Evolutionary conservation across 2,329 filamentous ascomycete genomes (phyloP), one percentile per base, ranked within the genome.

Genomic region (Aspergillus floridensis): DNA sequence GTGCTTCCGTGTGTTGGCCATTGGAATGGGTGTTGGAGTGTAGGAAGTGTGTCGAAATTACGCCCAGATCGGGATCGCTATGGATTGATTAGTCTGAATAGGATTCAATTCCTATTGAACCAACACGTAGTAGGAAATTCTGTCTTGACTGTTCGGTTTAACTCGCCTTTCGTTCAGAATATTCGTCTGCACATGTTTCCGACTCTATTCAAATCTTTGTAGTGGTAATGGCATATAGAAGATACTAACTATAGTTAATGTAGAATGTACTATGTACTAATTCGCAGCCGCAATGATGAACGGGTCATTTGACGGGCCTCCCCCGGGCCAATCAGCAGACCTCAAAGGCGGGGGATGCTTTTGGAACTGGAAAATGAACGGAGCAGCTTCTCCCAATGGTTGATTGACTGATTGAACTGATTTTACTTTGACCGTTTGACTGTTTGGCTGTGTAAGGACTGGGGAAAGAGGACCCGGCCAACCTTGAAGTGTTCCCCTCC

Each of bases 1-100:
- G 53, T 56, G 46, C n/a, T 52, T 48, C 48, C 58, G 32, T 31
- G 38, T 31, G n/a, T 58, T 57, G 59, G 58, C 61, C 61, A 63
- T 63, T 56, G 55, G 26, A 35, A 60, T 46, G 21, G 50, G 21
- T 31, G 29, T 44, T 35, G 24, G 53, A n/a, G 31, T 22, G 29
- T 31, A 31, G 16, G 22, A 26, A 49, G n/a, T 51, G 41, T 31
- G 14, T 12, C 16, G 16, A 44, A 19, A 19, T 16, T 35, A 44
- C 38, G 19, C 14, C 38, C 38, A 19, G 38, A 19, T 16, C 38
- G 14, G 38, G 38, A 19, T 16, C 8, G 31, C 16, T n/a, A 16
- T 44, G 52, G 52, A 44, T 24, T 26, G 8, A 54, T 48, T 35
- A 54, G 41, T 26, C 41, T 48, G 32, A 55, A 44, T 7, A 44